phyloP scores from a whole-genome alignment of 139 green algal genomes.

The Coccomyxa sp. region DNA sequence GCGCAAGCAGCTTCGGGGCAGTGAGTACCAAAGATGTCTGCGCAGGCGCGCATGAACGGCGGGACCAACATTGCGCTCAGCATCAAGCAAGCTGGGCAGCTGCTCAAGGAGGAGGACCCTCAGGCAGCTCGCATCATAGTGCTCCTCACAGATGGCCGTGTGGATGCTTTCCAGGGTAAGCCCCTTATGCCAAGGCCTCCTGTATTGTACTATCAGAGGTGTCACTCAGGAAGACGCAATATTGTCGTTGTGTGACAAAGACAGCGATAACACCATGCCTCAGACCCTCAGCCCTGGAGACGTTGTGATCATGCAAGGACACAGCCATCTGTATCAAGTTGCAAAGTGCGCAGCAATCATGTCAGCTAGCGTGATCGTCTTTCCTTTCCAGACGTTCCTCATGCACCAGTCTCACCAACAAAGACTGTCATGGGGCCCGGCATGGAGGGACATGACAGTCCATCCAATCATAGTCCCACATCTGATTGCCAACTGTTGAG shows the following conservation, averaged over 20 bases:
- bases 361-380: too few species aligned
- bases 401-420: too few species aligned
- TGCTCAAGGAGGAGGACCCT: constrained; percentile 40
- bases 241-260: not conserved
- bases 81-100: constrained; percentile 50
- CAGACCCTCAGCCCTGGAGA: not conserved
- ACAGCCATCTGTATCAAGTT: too few species aligned
- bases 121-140: not conserved
- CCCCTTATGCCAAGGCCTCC: not conserved
- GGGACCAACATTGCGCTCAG: constrained; percentile 72
- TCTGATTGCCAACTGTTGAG: too few species aligned
- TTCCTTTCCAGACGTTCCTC: too few species aligned
- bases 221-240: not conserved
- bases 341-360: too few species aligned
- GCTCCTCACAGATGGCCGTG: constrained; percentile 19
- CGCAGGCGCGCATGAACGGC: constrained; percentile 68
- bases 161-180: constrained; percentile 21
- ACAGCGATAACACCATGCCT: not conserved
- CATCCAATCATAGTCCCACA: too few species aligned
- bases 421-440: too few species aligned
- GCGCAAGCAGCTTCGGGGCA: too few species aligned
- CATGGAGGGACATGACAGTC: too few species aligned
- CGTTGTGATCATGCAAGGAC: not conserved
- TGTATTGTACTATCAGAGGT: not conserved
- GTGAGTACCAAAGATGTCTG: not conserved